Evolutionary conservation across 257 asterid genomes (phyloP).

Genomic region (Solanum peruvianum): DNA sequence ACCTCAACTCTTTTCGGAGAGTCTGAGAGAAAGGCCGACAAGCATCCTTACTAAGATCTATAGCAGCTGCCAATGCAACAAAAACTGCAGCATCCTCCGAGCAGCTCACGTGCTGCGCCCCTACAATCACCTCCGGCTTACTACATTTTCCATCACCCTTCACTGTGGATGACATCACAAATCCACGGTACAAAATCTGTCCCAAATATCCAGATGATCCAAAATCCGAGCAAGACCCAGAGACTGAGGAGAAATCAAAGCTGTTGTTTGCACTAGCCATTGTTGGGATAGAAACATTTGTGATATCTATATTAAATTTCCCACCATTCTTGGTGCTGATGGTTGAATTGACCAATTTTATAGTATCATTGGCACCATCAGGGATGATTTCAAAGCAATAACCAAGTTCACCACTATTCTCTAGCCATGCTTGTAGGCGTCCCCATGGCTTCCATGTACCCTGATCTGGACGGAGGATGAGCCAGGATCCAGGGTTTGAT

Average conservation of each 20-base stretch:
- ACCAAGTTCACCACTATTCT: slow-evolving; percentile 40
- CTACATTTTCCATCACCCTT: slow-evolving; percentile 55
- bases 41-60: slow-evolving; percentile 92
- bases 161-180: slow-evolving; percentile 81
- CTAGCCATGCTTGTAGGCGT: slow-evolving; percentile 89
- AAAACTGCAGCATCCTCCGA: slow-evolving; percentile 90
- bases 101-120: slow-evolving; percentile 77
- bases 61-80: slow-evolving; percentile 85
- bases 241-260: slow-evolving; percentile 30
- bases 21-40: slow-evolving; percentile 53
- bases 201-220: slow-evolving; percentile 88
- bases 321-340: slow-evolving; percentile 54
- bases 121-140: slow-evolving; percentile 81
- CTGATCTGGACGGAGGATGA: slow-evolving; percentile 67
- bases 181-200: slow-evolving; percentile 53
- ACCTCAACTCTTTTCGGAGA: slow-evolving; percentile 77
- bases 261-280: slow-evolving; percentile 70
- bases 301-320: slow-evolving; percentile 54
- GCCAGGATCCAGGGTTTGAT: slow-evolving; percentile 96
- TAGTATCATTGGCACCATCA: slow-evolving; percentile 56
- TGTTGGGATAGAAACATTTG: slow-evolving; percentile 41
- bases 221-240: slow-evolving; percentile 48
- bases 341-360: slow-evolving; percentile 49
- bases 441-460: slow-evolving; percentile 95
- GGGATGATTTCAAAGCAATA: slow-evolving; percentile 80